phyloP scores from a whole-genome alignment of 176 grass and related monocot species.

The Otatea glauca region DNA sequence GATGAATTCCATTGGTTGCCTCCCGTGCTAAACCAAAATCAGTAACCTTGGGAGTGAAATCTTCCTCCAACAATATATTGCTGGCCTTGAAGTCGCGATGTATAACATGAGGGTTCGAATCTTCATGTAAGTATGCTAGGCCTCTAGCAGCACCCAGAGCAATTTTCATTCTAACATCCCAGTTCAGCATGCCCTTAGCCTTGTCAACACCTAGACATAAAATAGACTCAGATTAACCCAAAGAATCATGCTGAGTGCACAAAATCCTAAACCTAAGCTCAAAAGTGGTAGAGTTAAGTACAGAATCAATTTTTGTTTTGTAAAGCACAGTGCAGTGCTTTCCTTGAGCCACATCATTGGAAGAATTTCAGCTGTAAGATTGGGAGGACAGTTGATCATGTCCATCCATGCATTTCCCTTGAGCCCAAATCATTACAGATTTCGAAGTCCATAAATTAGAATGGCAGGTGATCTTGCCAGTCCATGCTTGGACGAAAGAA shows the following conservation, averaged over 20 bases:
- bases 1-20: constrained; percentile 74
- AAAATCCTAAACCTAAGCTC: constrained; percentile 27
- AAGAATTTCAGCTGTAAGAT: not conserved
- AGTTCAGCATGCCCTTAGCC: constrained; percentile 72
- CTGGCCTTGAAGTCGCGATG: constrained; percentile 95
- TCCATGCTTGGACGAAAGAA: constrained; percentile 22
- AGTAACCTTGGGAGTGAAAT: constrained; percentile 94
- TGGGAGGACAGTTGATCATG: not conserved
- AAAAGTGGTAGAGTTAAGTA: not conserved
- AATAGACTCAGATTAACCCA: constrained; percentile 31
- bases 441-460: constrained; percentile 1
- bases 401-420: constrained; percentile 3
- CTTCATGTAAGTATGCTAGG: constrained; percentile 92
- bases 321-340: constrained; percentile 10
- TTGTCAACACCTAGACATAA: constrained; percentile 74
- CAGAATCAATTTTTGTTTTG: not conserved
- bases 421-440: not conserved
- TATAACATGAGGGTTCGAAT: constrained; percentile 97
- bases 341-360: constrained; percentile 5
- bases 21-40: constrained; percentile 99
- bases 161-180: constrained; percentile 94
- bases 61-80: constrained; percentile 92
- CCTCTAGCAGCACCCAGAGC: constrained; percentile 95
- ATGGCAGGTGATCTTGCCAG: not conserved
- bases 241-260: not conserved